Conservation (phyloP, 192 early-diverging fungal species). For the Umbelopsis sp. region DNA sequence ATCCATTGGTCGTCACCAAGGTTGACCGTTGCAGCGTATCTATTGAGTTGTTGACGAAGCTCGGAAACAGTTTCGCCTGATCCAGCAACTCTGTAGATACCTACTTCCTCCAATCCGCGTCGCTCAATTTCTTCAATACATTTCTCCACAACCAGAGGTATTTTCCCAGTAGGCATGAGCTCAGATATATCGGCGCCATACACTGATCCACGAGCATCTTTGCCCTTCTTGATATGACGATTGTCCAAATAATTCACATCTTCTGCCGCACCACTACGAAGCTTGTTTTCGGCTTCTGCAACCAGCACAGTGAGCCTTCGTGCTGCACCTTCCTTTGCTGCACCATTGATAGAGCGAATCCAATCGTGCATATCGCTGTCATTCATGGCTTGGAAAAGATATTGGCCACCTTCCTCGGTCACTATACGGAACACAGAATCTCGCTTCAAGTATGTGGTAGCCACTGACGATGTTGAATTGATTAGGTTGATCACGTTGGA, state of each 20-base stretch:
- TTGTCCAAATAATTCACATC: background rate
- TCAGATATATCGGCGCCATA: constrained; percentile 65
- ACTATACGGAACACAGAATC: constrained; percentile 79
- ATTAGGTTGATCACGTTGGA: constrained; percentile 77
- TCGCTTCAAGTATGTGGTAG: constrained; percentile 65
- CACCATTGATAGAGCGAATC: constrained; percentile 67
- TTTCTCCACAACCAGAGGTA: constrained; percentile 67
- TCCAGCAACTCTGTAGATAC: constrained; percentile 76
- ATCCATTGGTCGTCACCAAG: constrained; percentile 61
- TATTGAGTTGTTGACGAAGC: constrained; percentile 64
- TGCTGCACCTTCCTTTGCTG: constrained; percentile 71
- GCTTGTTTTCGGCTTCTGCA: constrained; percentile 49
- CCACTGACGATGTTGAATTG: constrained; percentile 72
- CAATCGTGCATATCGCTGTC: constrained; percentile 74
- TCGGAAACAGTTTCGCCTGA: constrained; percentile 63
- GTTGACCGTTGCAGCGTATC: constrained; percentile 51
- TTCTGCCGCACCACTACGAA: constrained; percentile 32
- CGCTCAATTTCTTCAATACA: constrained; percentile 74
- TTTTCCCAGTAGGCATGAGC: constrained; percentile 60
- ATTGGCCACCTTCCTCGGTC: constrained; percentile 81
- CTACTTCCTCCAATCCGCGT: constrained; percentile 73
- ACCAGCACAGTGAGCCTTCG: constrained; percentile 70
- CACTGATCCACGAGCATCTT: constrained; percentile 32
- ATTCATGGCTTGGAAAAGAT: constrained; percentile 68
- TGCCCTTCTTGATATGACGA: constrained; percentile 4